phyloP scores from a whole-genome alignment of 495 filamentous ascomycete genomes.

The Penicillium malachiteum region DNA sequence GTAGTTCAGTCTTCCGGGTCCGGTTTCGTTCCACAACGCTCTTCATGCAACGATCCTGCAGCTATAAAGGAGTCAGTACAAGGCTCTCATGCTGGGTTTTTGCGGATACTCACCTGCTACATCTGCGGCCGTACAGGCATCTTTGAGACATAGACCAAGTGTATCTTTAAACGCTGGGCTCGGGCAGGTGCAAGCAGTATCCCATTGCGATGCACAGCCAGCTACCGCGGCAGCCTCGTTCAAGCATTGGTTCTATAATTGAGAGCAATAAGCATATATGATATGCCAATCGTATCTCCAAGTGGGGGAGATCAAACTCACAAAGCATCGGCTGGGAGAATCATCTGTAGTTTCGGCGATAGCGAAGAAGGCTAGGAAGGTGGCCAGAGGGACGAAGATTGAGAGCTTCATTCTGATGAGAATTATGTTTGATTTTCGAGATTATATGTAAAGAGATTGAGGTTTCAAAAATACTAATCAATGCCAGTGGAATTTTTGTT shows the following conservation, averaged over 20 bases:
- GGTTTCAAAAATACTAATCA: not conserved
- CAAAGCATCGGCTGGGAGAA: conserved; percentile 18
- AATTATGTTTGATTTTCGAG: not conserved
- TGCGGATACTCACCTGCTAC: conserved; percentile 10
- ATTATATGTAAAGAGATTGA: not conserved
- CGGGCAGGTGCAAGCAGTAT: conserved; percentile 20
- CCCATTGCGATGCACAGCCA: conserved; percentile 17
- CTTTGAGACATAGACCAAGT: conserved; percentile 13
- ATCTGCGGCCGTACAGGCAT: conserved; percentile 16
- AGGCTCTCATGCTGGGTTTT: not conserved
- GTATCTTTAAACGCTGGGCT: conserved; percentile 20
- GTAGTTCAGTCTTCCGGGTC: too few relatives aligned
- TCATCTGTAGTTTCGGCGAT: conserved; percentile 14
- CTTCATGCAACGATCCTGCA: not conserved
- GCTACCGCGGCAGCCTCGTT: conserved; percentile 14
- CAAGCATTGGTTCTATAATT: conserved; percentile 18
- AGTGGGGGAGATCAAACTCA: too few relatives aligned
- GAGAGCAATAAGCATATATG: not conserved
- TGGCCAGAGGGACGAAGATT: conserved; percentile 23
- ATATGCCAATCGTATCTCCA: too few relatives aligned
- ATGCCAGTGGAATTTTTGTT: not conserved
- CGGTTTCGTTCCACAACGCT: conserved; percentile 1
- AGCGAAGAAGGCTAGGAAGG: conserved; percentile 22
- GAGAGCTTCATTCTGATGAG: conserved; percentile 28
- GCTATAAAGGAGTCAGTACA: conserved; percentile 5